phyloP scores from a whole-genome alignment of 345 rosid species.

The Balakata baccata region DNA sequence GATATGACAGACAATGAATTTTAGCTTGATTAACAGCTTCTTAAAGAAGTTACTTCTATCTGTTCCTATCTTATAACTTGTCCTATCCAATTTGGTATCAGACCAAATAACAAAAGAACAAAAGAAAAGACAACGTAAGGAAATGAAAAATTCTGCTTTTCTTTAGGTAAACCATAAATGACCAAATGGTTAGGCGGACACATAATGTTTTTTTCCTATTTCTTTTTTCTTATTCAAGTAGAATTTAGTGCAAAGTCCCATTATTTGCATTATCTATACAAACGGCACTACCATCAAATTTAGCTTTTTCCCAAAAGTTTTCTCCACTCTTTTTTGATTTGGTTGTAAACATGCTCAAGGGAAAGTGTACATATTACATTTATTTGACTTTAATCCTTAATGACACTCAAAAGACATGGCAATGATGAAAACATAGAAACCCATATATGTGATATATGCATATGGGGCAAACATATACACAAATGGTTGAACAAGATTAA shows the following conservation, averaged over 20 bases:
- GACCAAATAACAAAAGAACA: constrained; percentile 17
- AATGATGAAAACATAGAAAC: not conserved
- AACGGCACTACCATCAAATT: not conserved
- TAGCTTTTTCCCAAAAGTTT: constrained; percentile 1
- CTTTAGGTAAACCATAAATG: not conserved
- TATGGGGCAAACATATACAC: too few relatives aligned
- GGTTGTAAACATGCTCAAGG: not conserved
- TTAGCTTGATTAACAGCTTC: not conserved
- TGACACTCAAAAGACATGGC: not conserved
- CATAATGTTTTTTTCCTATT: not conserved
- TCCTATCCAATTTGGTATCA: not conserved
- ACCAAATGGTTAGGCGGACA: constrained; percentile 6
- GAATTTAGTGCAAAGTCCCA: not conserved
- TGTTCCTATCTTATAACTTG: not conserved
- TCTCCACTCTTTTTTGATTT: not conserved
- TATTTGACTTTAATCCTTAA: not conserved
- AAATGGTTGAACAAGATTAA: too few relatives aligned
- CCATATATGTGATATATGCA: too few relatives aligned
- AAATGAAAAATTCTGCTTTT: not conserved
- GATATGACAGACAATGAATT: not conserved
- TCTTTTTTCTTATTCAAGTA: constrained; percentile 3
- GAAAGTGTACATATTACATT: constrained; percentile 3
- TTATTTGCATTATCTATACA: constrained; percentile 15
- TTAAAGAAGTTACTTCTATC: not conserved
- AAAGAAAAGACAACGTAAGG: constrained; percentile 21